These are phyloP conservation scores for Solanum corneliomulleri DNA, from an alignment of 257 asterid species.

Conservation along the genomic window DNA sequence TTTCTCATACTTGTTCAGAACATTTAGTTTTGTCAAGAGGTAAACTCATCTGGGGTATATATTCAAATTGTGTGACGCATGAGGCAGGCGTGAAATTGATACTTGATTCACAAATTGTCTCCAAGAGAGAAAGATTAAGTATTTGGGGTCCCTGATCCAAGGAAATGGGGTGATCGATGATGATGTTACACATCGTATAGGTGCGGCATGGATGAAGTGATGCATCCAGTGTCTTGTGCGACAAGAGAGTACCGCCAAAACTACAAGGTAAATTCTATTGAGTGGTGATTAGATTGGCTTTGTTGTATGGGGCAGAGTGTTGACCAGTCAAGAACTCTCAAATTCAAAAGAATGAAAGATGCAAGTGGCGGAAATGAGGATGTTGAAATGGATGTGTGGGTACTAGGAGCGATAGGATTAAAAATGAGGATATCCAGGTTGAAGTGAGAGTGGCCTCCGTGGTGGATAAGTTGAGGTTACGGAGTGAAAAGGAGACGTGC, in stretches of 20 bases:
- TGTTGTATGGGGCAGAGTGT: neutral
- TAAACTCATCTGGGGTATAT: neutral
- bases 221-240: neutral
- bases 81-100: neutral
- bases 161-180: neutral
- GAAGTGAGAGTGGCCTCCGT: neutral
- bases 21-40: neutral
- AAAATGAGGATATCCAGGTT: neutral
- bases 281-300: neutral
- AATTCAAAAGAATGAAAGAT: neutral
- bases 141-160: neutral
- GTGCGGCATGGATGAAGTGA: neutral
- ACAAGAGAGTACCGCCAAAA: neutral
- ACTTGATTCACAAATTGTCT: neutral
- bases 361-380: neutral
- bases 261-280: neutral
- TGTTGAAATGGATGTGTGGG: neutral
- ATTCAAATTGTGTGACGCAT: neutral
- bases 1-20: neutral
- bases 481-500: neutral
- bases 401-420: neutral
- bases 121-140: neutral
- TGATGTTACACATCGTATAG: neutral
- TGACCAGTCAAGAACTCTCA: neutral
- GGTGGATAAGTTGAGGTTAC: neutral